Base-by-base conservation (phyloP, 1,284 basidiomycete genomes). In the Ceratobasidium papillatum region DNA sequence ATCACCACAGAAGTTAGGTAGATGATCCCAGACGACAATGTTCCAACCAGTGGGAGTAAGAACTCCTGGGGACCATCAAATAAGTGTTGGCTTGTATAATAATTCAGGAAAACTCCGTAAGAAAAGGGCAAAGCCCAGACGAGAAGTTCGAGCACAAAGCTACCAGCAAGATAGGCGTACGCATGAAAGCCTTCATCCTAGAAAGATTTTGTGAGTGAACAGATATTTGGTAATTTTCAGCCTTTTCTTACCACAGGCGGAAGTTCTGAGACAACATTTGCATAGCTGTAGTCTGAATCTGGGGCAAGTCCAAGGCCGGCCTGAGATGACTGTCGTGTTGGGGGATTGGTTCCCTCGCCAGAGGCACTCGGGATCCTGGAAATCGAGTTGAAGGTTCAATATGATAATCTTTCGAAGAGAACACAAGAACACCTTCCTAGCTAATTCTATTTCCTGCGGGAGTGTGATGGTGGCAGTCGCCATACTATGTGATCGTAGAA, bases 41-140 rank as follows among this genome's bases (percentile, higher is more conserved):
- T 77, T 11, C 78, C 78, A 27, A 78, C 77, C 19, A 78, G 63
- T 12, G 78, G 75, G 22, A 78, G 76, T 3, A 76, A 51, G 34
- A 68, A 38, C 12, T 61, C 52, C 22, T 77, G 64, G 1, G 69
- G 63, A 7, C 74, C 75, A n/a, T 75, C 56, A 38, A 75, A 74
- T 7, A 74, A 32, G 14, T 75, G 64, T 7, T 69, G 47, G 8
- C 25, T 75, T n/a, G 64, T 76, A 62, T 77, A 78, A 34, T 76
- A 76, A 41, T 78, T 75, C n/a, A 78, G 72, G 71, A 78, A 77
- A n/a, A 77, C 74, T 11, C 77, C 77, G 49, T 76, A 78, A 19
- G 75, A 75, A 58, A 78, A 76, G 14, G 75, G 75, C 8, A 76
- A 63, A 3, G 75, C 74, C 75, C 75, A 78, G 8, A 77, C 75